Percentiles rank a stretch among this genome's conserved stretches.
phyloP scores from a whole-genome alignment of 2,329 filamentous ascomycete genomes.

The Neofusicoccum laricinum region DNA sequence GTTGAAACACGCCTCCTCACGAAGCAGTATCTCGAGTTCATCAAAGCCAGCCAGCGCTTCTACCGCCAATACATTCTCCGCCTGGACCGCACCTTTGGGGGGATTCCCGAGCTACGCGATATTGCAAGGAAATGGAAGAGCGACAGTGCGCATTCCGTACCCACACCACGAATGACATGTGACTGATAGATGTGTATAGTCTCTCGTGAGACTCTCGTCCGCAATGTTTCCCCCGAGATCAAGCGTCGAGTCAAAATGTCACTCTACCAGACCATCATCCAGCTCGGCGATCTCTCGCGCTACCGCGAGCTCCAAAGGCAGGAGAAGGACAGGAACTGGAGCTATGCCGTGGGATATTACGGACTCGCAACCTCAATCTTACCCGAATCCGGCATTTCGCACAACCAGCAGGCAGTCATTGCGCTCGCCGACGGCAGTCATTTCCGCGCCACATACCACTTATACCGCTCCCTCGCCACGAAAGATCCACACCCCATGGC shows the following conservation, averaged over 20 bases:
- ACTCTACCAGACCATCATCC: slow-evolving; percentile 80
- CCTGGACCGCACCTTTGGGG: slow-evolving; percentile 60
- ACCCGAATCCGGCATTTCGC: slow-evolving; percentile 74
- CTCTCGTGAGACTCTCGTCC: slow-evolving; percentile 25
- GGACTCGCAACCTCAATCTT: slow-evolving; percentile 74
- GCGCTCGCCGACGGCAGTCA: slow-evolving; percentile 75
- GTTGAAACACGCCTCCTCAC: slow-evolving; percentile 73
- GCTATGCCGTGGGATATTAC: slow-evolving; percentile 80
- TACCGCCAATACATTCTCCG: slow-evolving; percentile 83
- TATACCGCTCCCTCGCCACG: slow-evolving; percentile 78
- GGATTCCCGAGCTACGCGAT: slow-evolving; percentile 56
- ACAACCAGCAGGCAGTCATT: slow-evolving; percentile 89
- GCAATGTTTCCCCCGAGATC: slow-evolving; percentile 42
- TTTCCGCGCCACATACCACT: slow-evolving; percentile 81
- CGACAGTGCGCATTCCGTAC: slow-evolving; percentile 4
- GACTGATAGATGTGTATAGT: slow-evolving; percentile 35
- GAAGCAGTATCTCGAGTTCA: slow-evolving; percentile 77
- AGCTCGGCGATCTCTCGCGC: slow-evolving; percentile 83
- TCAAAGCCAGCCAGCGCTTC: slow-evolving; percentile 84
- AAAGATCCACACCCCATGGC: slow-evolving; percentile 73
- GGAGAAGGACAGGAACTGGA: slow-evolving; percentile 63
- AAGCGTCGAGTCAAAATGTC: slow-evolving; percentile 63
- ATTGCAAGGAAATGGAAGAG: slow-evolving; percentile 47
- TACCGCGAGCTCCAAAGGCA: slow-evolving; percentile 76
- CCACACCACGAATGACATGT: not conserved